These are phyloP conservation scores for Fragilaria crotonensis DNA, from an alignment of 108 stramenopile genomes.

Conservation along the genomic window DNA sequence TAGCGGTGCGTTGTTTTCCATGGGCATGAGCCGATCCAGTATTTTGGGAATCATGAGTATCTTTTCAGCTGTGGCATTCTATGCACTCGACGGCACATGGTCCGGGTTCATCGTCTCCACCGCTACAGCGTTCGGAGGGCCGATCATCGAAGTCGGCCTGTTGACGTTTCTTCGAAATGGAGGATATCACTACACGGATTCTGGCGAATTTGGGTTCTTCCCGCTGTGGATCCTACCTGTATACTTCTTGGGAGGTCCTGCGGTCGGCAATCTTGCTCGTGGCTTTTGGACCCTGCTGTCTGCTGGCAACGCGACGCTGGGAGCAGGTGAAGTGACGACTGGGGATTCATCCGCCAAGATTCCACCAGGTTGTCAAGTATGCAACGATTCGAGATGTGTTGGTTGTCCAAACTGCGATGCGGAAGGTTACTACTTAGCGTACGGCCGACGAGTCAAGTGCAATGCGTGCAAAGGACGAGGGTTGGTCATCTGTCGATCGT, in stretches of 20 bases:
- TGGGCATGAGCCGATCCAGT: constrained; percentile 35
- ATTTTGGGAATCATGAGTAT: constrained; percentile 67
- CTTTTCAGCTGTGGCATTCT: constrained; percentile 56
- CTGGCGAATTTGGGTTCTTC: constrained; percentile 76
- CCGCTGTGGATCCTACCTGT: constrained; percentile 82
- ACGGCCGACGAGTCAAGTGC: constrained; percentile 49
- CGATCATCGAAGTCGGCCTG: constrained; percentile 70
- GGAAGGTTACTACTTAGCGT: constrained; percentile 53
- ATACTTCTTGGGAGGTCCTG: constrained; percentile 84
- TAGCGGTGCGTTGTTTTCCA: constrained; percentile 44
- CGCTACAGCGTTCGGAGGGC: constrained; percentile 77
- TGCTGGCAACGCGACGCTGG: background rate
- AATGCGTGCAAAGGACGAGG: constrained; percentile 66
- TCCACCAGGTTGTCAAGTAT: constrained; percentile 32
- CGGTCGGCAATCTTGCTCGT: constrained; percentile 78
- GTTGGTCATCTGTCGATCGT: constrained; percentile 62
- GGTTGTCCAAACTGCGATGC: constrained; percentile 77
- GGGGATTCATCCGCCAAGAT: background rate
- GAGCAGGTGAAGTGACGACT: background rate
- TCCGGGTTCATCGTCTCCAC: constrained; percentile 55
- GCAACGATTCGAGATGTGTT: constrained; percentile 54
- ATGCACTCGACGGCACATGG: constrained; percentile 51
- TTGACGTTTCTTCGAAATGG: constrained; percentile 25
- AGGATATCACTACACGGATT: constrained; percentile 76
- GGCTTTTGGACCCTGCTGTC: constrained; percentile 58